These are phyloP conservation scores for Nicotiana knightiana DNA, from an alignment of 257 asterid genomes.

Conservation along the genomic window DNA sequence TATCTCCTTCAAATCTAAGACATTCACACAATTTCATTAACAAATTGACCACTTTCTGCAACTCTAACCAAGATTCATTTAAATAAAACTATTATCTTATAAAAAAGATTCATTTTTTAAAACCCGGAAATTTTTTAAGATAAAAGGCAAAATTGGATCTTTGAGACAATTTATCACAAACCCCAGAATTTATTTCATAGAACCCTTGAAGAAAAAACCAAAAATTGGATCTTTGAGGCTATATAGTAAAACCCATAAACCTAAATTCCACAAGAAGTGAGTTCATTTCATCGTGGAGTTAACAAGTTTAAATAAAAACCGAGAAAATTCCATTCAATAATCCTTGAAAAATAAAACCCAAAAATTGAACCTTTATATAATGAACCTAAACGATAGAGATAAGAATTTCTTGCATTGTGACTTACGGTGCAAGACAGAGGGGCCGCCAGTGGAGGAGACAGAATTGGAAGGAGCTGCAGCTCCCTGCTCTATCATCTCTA, in stretches of 20 bases:
- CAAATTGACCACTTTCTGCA: no score
- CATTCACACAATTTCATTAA: background rate
- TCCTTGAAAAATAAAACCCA: conserved; percentile 2
- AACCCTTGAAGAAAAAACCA: no score
- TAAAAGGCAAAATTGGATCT: no score
- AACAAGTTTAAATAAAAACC: conserved; percentile 60
- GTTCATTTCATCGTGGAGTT: conserved; percentile 54
- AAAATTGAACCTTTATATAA: no score
- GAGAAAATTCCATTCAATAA: conserved; percentile 58
- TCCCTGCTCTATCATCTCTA: conserved; percentile 66
- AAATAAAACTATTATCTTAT: no score
- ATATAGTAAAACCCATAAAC: no score
- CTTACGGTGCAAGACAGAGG: conserved; percentile 53
- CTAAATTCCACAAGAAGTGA: background rate
- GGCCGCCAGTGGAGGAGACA: conserved; percentile 24
- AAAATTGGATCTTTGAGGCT: no score
- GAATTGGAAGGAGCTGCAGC: conserved; percentile 39
- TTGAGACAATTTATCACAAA: background rate
- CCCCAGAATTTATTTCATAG: no score
- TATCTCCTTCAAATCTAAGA: conserved; percentile 69
- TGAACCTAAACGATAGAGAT: no score
- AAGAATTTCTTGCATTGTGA: background rate
- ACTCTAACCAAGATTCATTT: no score
- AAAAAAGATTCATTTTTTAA: no score
- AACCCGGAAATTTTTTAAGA: no score